A percentile compares a stretch with the other conserved stretches of the same genome.
phyloP scores from a whole-genome alignment of 345 rosid species.

The Laguncularia racemosa region DNA sequence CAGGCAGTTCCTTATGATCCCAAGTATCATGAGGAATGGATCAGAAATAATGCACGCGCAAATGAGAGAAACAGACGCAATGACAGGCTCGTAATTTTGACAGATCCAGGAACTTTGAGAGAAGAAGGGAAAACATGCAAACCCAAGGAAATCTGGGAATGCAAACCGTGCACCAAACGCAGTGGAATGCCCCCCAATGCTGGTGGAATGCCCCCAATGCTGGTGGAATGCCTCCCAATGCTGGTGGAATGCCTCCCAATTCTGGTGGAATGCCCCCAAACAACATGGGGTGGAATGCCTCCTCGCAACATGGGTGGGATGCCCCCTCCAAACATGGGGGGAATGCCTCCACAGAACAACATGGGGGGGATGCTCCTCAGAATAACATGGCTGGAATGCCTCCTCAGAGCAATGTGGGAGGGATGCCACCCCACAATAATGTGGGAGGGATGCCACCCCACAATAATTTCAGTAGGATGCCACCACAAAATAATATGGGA shows the following conservation, averaged over 20 bases:
- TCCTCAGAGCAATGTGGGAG: slow-evolving; percentile 13
- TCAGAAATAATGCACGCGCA: slow-evolving; percentile 83
- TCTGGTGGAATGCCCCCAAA: slow-evolving; percentile 8
- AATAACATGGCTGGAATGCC: slow-evolving; percentile 16
- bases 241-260: slow-evolving; percentile 3
- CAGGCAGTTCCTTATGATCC: slow-evolving; percentile 95
- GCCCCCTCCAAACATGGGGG: slow-evolving; percentile 20
- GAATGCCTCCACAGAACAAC: slow-evolving; percentile 17
- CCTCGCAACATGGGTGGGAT: slow-evolving; percentile 17
- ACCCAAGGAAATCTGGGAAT: not conserved
- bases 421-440: slow-evolving; percentile 13
- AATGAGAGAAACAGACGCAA: slow-evolving; percentile 85
- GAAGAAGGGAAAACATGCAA: slow-evolving; percentile 70
- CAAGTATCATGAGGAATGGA: slow-evolving; percentile 97
- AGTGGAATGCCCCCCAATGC: slow-evolving; percentile 17
- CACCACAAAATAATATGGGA: not conserved
- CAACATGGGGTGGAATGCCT: slow-evolving; percentile 20
- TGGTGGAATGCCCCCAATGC: slow-evolving; percentile 20
- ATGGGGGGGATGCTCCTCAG: slow-evolving; percentile 17
- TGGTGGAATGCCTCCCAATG: slow-evolving; percentile 12
- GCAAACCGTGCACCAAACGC: slow-evolving; percentile 10
- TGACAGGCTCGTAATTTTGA: slow-evolving; percentile 65
- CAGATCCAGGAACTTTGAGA: slow-evolving; percentile 77
- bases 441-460: slow-evolving; percentile 9
- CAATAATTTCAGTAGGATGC: not conserved